These are phyloP conservation scores for Prunus armeniaca DNA, from an alignment of 306 rosid species.

Conservation along the genomic window DNA sequence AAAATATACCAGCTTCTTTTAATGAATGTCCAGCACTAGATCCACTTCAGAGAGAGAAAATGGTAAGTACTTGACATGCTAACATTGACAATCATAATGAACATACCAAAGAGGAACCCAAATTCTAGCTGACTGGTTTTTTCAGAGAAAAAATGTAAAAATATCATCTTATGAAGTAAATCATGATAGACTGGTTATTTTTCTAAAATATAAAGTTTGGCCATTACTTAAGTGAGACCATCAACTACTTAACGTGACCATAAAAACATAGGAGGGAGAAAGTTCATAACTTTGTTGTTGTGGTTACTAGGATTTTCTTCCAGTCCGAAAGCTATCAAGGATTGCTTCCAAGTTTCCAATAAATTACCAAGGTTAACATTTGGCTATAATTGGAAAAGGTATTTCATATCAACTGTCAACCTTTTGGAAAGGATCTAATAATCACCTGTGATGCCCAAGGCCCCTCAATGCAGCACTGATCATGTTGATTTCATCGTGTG, in stretches of 20 bases:
- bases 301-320: background rate
- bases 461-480: background rate
- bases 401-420: background rate
- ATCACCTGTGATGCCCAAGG: background rate
- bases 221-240: background rate
- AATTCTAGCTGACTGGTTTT: background rate
- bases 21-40: constrained; percentile 74
- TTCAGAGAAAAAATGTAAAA: background rate
- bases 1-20: constrained; percentile 75
- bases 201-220: background rate
- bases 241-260: background rate
- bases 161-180: background rate
- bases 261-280: background rate
- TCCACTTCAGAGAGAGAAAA: constrained; percentile 54
- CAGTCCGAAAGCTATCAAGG: background rate
- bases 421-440: background rate
- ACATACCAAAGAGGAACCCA: background rate
- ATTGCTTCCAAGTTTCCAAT: background rate
- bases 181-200: constrained; percentile 4
- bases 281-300: background rate
- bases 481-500: too few relatives aligned
- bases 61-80: constrained; percentile 6
- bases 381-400: background rate
- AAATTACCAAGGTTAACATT: background rate
- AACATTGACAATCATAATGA: background rate